phyloP scores from a whole-genome alignment of 2,329 filamentous ascomycete genomes.

The Tolypocladium tundrense region DNA sequence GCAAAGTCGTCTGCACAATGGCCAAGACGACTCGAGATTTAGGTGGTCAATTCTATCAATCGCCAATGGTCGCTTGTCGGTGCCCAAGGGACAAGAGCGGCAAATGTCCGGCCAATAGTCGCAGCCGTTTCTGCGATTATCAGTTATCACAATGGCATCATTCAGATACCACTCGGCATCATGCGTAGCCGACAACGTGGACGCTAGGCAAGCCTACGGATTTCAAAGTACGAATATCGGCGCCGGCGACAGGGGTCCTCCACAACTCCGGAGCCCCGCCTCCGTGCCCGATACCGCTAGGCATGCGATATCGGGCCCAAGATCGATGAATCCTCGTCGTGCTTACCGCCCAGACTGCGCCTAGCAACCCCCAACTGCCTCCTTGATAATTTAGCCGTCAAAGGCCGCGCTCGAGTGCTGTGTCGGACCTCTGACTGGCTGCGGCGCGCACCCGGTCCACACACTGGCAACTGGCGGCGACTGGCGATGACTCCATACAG shows the following conservation, averaged over 20 bases:
- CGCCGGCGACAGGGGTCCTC: background rate
- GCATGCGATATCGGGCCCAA: slow-evolving; percentile 1
- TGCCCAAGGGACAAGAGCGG: background rate
- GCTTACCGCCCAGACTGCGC: background rate
- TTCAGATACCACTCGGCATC: no score
- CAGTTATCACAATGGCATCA: no score
- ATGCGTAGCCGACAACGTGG: background rate
- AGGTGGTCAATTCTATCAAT: background rate
- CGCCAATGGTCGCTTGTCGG: no score
- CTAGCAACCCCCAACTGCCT: background rate
- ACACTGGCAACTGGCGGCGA: background rate
- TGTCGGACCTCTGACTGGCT: background rate
- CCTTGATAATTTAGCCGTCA: background rate
- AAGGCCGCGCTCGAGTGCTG: background rate
- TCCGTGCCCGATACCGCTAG: background rate
- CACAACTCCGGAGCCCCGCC: background rate
- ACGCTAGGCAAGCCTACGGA: no score
- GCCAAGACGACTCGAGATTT: background rate
- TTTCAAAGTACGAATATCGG: background rate
- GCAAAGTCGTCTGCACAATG: background rate
- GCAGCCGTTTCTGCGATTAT: background rate
- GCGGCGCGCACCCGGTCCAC: background rate
- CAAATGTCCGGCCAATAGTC: background rate
- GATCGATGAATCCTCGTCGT: background rate
- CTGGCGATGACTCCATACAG: background rate